A percentile compares a stretch with the other conserved stretches of the same genome.
These are phyloP conservation scores for Quercus suber DNA, from an alignment of 306 rosid genomes.

Conservation along the genomic window DNA sequence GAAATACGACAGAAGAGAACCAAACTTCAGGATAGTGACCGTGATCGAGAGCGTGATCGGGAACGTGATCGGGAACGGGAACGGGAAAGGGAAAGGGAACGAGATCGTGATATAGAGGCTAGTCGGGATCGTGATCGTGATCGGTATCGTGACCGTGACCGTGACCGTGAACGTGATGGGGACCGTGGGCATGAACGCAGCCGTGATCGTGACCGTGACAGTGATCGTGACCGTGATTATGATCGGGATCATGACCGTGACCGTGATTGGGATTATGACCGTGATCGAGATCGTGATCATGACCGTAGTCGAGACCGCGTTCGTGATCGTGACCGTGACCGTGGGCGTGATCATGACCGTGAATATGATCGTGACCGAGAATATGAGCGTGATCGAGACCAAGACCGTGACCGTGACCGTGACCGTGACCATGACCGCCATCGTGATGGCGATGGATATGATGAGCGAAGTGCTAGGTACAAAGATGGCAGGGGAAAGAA, in stretches of 20 bases:
- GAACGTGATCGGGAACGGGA: conserved; percentile 14
- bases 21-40: conserved; percentile 62
- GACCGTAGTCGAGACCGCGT: conserved; percentile 59
- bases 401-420: conserved; percentile 18
- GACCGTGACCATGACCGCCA: conserved; percentile 33
- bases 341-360: conserved; percentile 53
- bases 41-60: conserved; percentile 33
- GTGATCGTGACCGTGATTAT: conserved; percentile 33
- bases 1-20: conserved; percentile 74
- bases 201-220: conserved; percentile 52
- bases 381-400: conserved; percentile 41
- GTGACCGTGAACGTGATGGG: conserved; percentile 28
- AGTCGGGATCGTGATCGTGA: conserved; percentile 47
- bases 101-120: background rate
- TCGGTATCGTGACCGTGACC: conserved; percentile 32
- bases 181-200: conserved; percentile 52
- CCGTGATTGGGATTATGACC: conserved; percentile 32
- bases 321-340: conserved; percentile 53
- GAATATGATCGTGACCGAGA: conserved; percentile 49
- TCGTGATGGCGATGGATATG: conserved; percentile 63
- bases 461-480: conserved; percentile 58
- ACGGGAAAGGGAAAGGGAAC: conserved; percentile 5
- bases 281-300: conserved; percentile 33
- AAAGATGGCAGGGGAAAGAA: conserved; percentile 76
- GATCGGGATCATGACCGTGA: conserved; percentile 37